Evolutionary conservation across 2,329 filamentous ascomycete species (phyloP).

Genomic region (Cercospora sp.): DNA sequence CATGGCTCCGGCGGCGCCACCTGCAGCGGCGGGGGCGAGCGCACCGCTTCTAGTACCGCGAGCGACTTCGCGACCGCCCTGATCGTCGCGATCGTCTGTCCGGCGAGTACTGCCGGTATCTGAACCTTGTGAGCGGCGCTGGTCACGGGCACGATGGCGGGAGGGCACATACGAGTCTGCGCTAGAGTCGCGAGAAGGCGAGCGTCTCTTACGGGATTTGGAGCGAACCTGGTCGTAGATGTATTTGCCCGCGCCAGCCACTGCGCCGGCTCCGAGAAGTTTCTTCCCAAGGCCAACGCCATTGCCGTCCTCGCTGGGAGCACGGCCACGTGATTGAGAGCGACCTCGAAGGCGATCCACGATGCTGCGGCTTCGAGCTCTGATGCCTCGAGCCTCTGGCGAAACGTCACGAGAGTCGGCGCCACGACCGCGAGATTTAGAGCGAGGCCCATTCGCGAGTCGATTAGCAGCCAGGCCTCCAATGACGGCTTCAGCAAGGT

Average conservation of each 20-base stretch:
- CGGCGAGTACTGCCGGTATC: constrained; percentile 42
- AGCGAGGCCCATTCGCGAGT: constrained; percentile 75
- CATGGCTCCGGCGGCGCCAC: constrained; percentile 40
- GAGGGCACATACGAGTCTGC: constrained; percentile 56
- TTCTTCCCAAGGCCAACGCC: constrained; percentile 50
- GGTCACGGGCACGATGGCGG: constrained; percentile 46
- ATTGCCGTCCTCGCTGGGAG: constrained; percentile 41
- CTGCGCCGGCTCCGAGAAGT: constrained; percentile 51
- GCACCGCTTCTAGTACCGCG: constrained; percentile 45
- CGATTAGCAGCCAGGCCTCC: constrained; percentile 85
- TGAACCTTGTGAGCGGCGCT: constrained; percentile 42
- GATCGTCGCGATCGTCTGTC: constrained; percentile 36
- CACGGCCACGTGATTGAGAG: constrained; percentile 50
- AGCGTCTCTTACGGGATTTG: constrained; percentile 53
- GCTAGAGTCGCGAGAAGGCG: constrained; percentile 48
- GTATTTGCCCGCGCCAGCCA: constrained; percentile 53
- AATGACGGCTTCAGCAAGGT: constrained; percentile 81
- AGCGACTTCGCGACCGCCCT: constrained; percentile 36
- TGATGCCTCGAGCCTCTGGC: constrained; percentile 43
- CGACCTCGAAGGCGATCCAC: constrained; percentile 51
- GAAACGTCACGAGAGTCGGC: constrained; percentile 39
- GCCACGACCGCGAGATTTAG: constrained; percentile 60
- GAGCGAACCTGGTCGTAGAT: constrained; percentile 57
- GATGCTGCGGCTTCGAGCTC: constrained; percentile 66
- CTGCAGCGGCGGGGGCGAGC: constrained; percentile 40